phyloP scores from a whole-genome alignment of 1,284 basidiomycete species.

The Tilletia indica region DNA sequence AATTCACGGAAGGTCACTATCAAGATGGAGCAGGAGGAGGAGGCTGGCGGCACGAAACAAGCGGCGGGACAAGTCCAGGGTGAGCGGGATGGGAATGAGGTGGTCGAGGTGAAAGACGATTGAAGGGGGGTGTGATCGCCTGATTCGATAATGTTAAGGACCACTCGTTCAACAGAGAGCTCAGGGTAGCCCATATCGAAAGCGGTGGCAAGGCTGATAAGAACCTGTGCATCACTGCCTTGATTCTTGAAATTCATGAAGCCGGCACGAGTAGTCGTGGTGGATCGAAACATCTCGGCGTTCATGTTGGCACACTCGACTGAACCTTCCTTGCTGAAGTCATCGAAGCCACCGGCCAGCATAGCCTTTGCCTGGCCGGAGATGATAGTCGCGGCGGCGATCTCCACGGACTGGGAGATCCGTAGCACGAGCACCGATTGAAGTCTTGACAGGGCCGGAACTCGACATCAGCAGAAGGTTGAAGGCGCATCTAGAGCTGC shows the following conservation, averaged over 20 bases:
- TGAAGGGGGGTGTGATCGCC: no score
- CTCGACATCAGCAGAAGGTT: constrained; percentile 69
- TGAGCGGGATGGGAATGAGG: no score
- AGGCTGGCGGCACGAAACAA: no score
- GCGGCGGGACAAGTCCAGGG: no score
- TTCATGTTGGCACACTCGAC: constrained; percentile 97
- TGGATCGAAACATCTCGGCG: constrained; percentile 80
- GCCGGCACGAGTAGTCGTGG: no score
- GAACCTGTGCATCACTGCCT: constrained; percentile 93
- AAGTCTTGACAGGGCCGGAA: constrained; percentile 90
- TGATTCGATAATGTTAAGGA: no score
- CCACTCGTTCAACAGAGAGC: no score
- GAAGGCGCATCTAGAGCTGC: constrained; percentile 79
- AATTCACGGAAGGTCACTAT: no score
- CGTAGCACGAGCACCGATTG: constrained; percentile 96
- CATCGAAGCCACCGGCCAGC: constrained; percentile 97
- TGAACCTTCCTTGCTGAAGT: constrained; percentile 95
- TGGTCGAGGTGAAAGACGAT: no score
- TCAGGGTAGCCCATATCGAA: constrained; percentile 88
- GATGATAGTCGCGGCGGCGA: constrained; percentile 91
- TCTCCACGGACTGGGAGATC: constrained; percentile 95
- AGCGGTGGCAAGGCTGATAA: constrained; percentile 95
- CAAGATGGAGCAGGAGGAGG: no score
- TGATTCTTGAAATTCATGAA: constrained; percentile 88
- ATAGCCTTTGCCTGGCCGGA: constrained; percentile 97